These are phyloP conservation scores for Starmerella bombicola DNA, from an alignment of 805 yeast species.

Conservation along the genomic window DNA sequence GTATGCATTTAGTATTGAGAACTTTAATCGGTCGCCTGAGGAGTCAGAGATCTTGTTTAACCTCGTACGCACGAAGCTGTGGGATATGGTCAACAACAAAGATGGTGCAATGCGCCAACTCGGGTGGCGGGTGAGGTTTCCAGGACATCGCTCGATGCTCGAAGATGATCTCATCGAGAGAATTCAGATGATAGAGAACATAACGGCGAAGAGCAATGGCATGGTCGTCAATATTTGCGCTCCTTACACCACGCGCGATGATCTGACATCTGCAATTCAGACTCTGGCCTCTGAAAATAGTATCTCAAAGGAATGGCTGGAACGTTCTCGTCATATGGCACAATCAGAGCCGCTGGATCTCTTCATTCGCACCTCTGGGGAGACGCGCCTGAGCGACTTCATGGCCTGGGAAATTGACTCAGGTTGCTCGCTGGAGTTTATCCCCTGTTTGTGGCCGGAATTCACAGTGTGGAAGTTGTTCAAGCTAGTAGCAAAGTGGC, in stretches of 20 bases:
- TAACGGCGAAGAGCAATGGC: conserved; percentile 43
- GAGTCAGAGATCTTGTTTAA: conserved; percentile 55
- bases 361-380: conserved; percentile 81
- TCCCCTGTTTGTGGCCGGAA: conserved; percentile 86
- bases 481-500: conserved; percentile 63
- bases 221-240: conserved; percentile 45
- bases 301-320: conserved; percentile 26
- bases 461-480: conserved; percentile 60
- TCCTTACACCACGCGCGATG: conserved; percentile 90
- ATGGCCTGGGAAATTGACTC: conserved; percentile 66
- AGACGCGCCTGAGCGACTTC: conserved; percentile 74
- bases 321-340: conserved; percentile 50
- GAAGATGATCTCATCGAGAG: conserved; percentile 58
- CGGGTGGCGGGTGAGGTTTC: conserved; percentile 62
- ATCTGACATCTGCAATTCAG: conserved; percentile 54
- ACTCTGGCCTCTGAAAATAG: background rate
- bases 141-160: conserved; percentile 61
- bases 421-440: conserved; percentile 57
- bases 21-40: conserved; percentile 67
- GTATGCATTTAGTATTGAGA: conserved; percentile 91
- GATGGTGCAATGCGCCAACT: conserved; percentile 26
- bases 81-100: conserved; percentile 21
- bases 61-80: conserved; percentile 25
- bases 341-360: conserved; percentile 69
- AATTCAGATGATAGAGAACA: conserved; percentile 48